These are phyloP conservation scores for Zychaea mexicana DNA, from an alignment of 371 early-diverging fungal genomes.

Conservation along the genomic window DNA sequence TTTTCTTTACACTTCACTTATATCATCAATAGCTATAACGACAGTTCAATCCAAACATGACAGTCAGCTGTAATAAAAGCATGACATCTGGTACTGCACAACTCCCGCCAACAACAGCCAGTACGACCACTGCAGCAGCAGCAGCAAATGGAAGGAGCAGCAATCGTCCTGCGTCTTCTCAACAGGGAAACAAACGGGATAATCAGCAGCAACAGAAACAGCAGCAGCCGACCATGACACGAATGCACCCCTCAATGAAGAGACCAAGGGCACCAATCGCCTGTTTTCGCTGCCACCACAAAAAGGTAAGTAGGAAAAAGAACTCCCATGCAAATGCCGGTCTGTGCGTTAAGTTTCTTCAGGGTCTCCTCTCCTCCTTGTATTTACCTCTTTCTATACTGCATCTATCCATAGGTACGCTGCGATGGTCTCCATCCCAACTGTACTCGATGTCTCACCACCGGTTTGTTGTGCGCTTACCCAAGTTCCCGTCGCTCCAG, in stretches of 20 bases:
- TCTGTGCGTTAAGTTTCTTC: not conserved
- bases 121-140: constrained; percentile 3
- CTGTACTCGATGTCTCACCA: constrained; percentile 41
- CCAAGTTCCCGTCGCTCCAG: constrained; percentile 46
- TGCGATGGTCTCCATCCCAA: constrained; percentile 48
- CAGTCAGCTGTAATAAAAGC: not conserved
- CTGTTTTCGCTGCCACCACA: constrained; percentile 36
- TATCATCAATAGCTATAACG: not conserved
- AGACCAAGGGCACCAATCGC: constrained; percentile 41
- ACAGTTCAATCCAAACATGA: not conserved
- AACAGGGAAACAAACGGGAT: not conserved
- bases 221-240: constrained; percentile 14
- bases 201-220: constrained; percentile 4
- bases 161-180: too few relatives aligned
- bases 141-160: not conserved
- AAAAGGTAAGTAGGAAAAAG: too few relatives aligned
- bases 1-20: not conserved
- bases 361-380: not conserved
- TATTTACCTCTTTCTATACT: not conserved
- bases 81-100: not conserved
- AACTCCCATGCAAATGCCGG: not conserved
- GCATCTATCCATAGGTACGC: constrained; percentile 30
- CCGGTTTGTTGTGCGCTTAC: constrained; percentile 44
- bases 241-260: constrained; percentile 27
- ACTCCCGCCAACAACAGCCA: not conserved